Evolutionary conservation across 139 green algal species (phyloP).

Genomic region (Haematococcus lacustris): DNA sequence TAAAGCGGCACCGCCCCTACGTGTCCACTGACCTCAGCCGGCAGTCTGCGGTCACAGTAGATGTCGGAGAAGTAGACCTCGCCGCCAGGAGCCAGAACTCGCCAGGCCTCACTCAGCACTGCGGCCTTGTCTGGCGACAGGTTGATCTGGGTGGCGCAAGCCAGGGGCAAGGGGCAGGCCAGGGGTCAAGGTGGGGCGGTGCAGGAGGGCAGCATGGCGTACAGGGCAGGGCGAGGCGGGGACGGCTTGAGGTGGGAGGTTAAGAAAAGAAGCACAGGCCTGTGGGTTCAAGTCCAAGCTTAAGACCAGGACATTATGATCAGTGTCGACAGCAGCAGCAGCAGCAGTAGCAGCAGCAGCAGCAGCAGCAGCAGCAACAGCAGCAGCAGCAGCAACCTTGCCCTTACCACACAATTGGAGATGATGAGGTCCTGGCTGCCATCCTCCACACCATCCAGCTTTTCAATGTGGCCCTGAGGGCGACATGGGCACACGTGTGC

Average conservation of each 20-base stretch:
- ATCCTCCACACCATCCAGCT: conserved; percentile 64
- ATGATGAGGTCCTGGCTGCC: conserved; percentile 83
- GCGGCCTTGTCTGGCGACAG: conserved; percentile 78
- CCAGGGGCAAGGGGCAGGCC: too few species aligned
- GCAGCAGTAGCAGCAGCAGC: background rate
- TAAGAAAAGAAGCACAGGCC: background rate
- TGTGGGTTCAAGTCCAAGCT: background rate
- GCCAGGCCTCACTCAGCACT: conserved; percentile 58
- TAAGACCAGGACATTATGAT: background rate
- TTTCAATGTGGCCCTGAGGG: conserved; percentile 75
- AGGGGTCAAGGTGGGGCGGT: too few species aligned
- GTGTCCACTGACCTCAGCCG: conserved; percentile 27
- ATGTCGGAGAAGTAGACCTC: conserved; percentile 98
- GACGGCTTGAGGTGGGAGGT: background rate
- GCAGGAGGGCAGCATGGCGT: background rate
- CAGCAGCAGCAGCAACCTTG: background rate
- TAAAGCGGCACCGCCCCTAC: too few species aligned
- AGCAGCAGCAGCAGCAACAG: background rate
- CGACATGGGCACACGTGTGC: background rate
- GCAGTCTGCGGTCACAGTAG: conserved; percentile 79
- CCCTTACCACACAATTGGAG: conserved; percentile 82
- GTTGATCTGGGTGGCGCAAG: conserved; percentile 68
- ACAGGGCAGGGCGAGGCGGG: background rate
- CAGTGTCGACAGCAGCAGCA: background rate
- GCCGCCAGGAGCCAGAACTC: conserved; percentile 81